Percentiles rank a stretch among this genome's conserved stretches.
phyloP scores from a whole-genome alignment of 2,329 filamentous ascomycete species.

The Harringtonia lauricola region DNA sequence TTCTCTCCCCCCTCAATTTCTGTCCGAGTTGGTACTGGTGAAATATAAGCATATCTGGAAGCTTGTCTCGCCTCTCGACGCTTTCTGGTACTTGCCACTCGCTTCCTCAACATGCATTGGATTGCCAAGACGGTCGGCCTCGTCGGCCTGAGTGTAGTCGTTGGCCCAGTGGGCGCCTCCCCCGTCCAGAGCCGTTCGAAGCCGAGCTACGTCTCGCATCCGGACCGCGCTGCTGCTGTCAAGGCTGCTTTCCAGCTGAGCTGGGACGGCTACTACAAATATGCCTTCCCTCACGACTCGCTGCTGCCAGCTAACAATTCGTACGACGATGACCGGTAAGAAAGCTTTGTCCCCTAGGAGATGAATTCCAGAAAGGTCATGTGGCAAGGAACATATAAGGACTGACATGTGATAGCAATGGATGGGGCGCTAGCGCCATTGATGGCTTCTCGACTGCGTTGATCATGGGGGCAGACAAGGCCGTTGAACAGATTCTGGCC shows the following conservation, averaged over 20 bases:
- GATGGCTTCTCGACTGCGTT: conserved; percentile 73
- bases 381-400: too few relatives aligned
- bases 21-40: too few relatives aligned
- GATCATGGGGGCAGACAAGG: conserved; percentile 58
- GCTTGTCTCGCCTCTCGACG: background rate
- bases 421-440: conserved; percentile 74
- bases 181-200: background rate
- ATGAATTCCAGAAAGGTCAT: too few relatives aligned
- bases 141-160: background rate
- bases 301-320: conserved; percentile 56
- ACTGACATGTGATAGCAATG: conserved; percentile 36
- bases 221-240: conserved; percentile 44
- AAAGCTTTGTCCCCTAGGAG: background rate
- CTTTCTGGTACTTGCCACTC: background rate
- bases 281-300: conserved; percentile 71
- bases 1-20: background rate
- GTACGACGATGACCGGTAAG: conserved; percentile 58
- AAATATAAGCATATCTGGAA: too few relatives aligned
- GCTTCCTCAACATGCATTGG: background rate
- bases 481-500: conserved; percentile 60
- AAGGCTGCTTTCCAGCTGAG: conserved; percentile 59
- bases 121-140: background rate
- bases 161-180: too few relatives aligned
- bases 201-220: conserved; percentile 19
- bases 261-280: conserved; percentile 62